Percentiles rank a stretch among this genome's conserved stretches.
Conservation (phyloP, 805 yeast species). For the Spathaspora girioi region DNA sequence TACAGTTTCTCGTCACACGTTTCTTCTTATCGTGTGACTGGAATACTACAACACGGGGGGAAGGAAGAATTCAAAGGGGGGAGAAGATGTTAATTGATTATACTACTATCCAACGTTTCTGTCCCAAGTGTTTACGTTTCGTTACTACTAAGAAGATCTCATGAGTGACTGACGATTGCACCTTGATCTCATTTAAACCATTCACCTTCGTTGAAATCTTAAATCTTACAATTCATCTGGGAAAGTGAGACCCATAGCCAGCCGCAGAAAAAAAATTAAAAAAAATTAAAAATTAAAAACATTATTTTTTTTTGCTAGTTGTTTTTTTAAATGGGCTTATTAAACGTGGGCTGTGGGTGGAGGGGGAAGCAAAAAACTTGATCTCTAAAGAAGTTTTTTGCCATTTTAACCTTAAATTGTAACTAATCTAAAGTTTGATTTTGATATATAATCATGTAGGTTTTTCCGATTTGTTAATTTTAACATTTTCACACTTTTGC, state of each 20-base stretch:
- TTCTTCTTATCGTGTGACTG: not conserved
- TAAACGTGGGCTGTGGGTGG: not conserved
- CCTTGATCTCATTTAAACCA: too few relatives aligned
- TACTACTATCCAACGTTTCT: not conserved
- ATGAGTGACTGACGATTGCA: too few relatives aligned
- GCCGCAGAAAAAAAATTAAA: not conserved
- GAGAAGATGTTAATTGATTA: not conserved
- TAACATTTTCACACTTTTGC: not conserved
- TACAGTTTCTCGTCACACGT: not conserved
- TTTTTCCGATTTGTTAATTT: not conserved
- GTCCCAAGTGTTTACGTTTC: not conserved
- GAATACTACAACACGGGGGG: not conserved
- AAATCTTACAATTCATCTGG: not conserved
- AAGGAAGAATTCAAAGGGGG: not conserved
- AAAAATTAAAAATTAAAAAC: not conserved
- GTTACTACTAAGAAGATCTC: too few relatives aligned
- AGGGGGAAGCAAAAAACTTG: too few relatives aligned
- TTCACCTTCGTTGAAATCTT: not conserved
- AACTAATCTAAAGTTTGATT: not conserved
- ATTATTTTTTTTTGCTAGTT: not conserved
- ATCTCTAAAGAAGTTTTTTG: not conserved
- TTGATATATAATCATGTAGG: not conserved
- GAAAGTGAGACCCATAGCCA: not conserved
- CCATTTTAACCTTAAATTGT: not conserved
- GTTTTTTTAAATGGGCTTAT: not conserved